phyloP scores from a whole-genome alignment of 2,329 filamentous ascomycete species.

The Diaporthe velutina region DNA sequence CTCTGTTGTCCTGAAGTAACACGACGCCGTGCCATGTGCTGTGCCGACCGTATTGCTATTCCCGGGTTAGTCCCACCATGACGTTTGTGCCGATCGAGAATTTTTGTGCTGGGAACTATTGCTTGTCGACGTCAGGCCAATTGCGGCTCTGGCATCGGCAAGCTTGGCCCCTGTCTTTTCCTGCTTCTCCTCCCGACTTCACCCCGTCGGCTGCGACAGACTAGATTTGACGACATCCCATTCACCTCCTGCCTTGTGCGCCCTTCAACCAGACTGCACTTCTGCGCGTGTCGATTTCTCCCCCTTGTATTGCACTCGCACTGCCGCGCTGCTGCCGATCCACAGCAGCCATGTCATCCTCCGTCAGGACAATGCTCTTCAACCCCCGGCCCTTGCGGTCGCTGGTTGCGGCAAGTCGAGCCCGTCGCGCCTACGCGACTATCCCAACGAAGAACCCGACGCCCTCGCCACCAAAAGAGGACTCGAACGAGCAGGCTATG shows the following conservation, averaged over 20 bases:
- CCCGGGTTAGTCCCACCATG: constrained; percentile 21
- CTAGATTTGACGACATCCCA: constrained; percentile 9
- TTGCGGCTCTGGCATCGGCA: constrained; percentile 24
- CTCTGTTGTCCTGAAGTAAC: background rate
- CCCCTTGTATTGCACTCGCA: background rate
- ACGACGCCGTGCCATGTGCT: no score
- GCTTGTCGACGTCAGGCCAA: constrained; percentile 30
- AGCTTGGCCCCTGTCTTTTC: constrained; percentile 31
- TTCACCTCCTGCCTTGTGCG: background rate
- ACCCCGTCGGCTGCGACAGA: background rate
- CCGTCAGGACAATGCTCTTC: constrained; percentile 44
- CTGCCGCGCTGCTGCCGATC: background rate
- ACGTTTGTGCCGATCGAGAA: constrained; percentile 7
- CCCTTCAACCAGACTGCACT: background rate
- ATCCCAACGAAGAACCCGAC: constrained; percentile 46
- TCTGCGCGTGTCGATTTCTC: background rate
- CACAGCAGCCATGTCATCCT: constrained; percentile 33
- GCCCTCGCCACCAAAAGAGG: constrained; percentile 45
- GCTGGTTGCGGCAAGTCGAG: constrained; percentile 27
- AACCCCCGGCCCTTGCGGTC: constrained; percentile 48
- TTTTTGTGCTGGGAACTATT: background rate
- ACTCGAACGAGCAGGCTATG: constrained; percentile 54
- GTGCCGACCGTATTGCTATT: background rate
- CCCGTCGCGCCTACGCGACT: constrained; percentile 47
- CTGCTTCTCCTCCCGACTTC: background rate